Base-by-base conservation (phyloP, 192 early-diverging fungal genomes). In the Coemansia sp. region DNA sequence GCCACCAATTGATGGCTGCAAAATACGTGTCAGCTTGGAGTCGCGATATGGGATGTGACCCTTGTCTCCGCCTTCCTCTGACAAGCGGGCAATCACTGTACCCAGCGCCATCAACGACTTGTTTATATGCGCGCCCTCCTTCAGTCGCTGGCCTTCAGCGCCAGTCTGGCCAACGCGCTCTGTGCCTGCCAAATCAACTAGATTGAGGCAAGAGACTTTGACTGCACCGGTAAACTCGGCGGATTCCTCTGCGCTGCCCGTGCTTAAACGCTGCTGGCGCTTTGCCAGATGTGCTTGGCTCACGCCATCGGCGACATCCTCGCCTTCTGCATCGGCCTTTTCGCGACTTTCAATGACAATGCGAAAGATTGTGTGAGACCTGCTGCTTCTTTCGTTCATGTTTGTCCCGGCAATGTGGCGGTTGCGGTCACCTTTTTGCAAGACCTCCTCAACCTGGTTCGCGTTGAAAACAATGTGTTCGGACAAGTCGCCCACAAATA, bases 91-190 rank as follows among this genome's bases (percentile, higher is more conserved):
- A 74, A 99, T 99, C 51, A 99, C 97, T 0, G 91, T 96, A 49
- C 93, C 95, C 5, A 98, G 85, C 9, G 97, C 89, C 59, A 97
- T 75, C 26, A 99, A 80, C 12, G 89, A 90, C 64, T 93, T 94
- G 84, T 99, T 99, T 68, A 99, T 99, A 65, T 87, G 95, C 8
- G 93, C 90, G n/a, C 95, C 97, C 63, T 99, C 97, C 72, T 95
- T 95, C 22, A 95, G 86, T n/a, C 97, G 85, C 54, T 92, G 91
- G 8, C 85, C 86, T 55, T 95, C 91, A 10, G 92, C 90, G 2
- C 84, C 84, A 2, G 84, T 86, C 52, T 79, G 76, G 0, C 90
- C 85, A 1, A 92, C 97, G 61, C 95, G 94, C 81, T 99, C 98
- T 10, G 93, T 94, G 22, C 98, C 98, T 7, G 96, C 96, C 68